These are phyloP conservation scores for Clitopilus passeckerianus DNA, from an alignment of 768 basidiomycete species.

Conservation along the genomic window DNA sequence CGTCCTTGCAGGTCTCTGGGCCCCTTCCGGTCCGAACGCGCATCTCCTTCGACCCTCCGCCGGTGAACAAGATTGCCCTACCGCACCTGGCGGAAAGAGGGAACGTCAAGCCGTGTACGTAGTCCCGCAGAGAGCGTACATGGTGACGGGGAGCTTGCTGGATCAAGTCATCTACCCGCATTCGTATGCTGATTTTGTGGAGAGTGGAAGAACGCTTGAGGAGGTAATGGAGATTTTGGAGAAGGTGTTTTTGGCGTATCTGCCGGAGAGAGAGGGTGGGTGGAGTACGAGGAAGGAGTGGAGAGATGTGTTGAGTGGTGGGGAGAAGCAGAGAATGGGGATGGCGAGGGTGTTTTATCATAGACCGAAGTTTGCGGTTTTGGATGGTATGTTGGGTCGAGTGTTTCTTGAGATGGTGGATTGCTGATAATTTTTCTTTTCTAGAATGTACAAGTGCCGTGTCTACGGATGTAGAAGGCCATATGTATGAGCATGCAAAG, in stretches of 20 bases:
- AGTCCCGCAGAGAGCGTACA: constrained; percentile 91
- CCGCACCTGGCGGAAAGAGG: not conserved
- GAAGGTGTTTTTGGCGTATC: constrained; percentile 78
- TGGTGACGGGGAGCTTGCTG: constrained; percentile 80
- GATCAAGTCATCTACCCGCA: constrained; percentile 96
- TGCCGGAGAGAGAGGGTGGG: constrained; percentile 86
- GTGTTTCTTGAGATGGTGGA: not conserved
- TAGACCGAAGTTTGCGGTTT: constrained; percentile 72
- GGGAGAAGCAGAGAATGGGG: constrained; percentile 95
- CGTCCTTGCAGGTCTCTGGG: constrained; percentile 89
- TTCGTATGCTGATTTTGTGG: constrained; percentile 68
- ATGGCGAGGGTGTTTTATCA: constrained; percentile 94
- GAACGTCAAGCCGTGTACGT: constrained; percentile 61
- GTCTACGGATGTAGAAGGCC: constrained; percentile 92
- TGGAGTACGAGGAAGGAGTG: constrained; percentile 91
- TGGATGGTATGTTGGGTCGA: constrained; percentile 63
- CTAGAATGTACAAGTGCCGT: constrained; percentile 94
- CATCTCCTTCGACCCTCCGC: constrained; percentile 27
- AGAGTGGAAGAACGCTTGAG: constrained; percentile 52
- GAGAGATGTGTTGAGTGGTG: constrained; percentile 93
- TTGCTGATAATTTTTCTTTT: constrained; percentile 3
- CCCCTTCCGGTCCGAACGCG: constrained; percentile 37
- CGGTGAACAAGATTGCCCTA: constrained; percentile 21
- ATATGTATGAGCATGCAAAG: constrained; percentile 94
- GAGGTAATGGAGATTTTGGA: constrained; percentile 77